Evolutionary conservation across 2,329 filamentous ascomycete genomes (phyloP).

Genomic region (Nigrograna mackinnonii): DNA sequence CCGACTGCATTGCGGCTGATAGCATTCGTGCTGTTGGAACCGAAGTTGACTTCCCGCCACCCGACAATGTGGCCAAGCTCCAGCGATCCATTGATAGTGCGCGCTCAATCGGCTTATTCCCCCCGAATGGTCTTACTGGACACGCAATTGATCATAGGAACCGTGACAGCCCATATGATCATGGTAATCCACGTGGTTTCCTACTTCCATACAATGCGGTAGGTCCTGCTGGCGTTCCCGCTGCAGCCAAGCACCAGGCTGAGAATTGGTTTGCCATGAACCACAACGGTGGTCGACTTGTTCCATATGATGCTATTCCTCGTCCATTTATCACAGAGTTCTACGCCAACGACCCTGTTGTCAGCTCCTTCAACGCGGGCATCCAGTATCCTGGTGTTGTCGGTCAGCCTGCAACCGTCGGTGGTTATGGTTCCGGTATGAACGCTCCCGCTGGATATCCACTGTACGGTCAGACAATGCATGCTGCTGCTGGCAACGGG

Average conservation of each 20-base stretch:
- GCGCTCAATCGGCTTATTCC: slow-evolving; percentile 83
- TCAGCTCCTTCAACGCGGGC: too few relatives aligned
- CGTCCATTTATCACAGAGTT: background rate
- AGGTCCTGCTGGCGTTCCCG: background rate
- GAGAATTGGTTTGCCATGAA: background rate
- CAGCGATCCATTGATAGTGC: slow-evolving; percentile 86
- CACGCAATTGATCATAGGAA: slow-evolving; percentile 76
- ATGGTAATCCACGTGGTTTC: slow-evolving; percentile 64
- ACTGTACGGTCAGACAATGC: too few relatives aligned
- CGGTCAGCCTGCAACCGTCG: too few relatives aligned
- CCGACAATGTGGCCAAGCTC: slow-evolving; percentile 87
- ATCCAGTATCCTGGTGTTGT: background rate
- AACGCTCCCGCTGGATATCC: too few relatives aligned
- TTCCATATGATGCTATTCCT: background rate
- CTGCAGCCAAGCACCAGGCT: background rate
- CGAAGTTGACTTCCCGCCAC: slow-evolving; percentile 75
- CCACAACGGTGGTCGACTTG: background rate
- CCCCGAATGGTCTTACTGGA: slow-evolving; percentile 71
- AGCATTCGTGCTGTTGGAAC: slow-evolving; percentile 59
- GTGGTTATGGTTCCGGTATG: too few relatives aligned
- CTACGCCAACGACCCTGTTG: background rate
- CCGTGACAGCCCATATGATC: slow-evolving; percentile 77
- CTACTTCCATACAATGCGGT: background rate
- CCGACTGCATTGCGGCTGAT: slow-evolving; percentile 46
- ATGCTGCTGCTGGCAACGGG: too few relatives aligned